Conservation (phyloP, 192 early-diverging fungal species). For the Obelidium mucronatum region DNA sequence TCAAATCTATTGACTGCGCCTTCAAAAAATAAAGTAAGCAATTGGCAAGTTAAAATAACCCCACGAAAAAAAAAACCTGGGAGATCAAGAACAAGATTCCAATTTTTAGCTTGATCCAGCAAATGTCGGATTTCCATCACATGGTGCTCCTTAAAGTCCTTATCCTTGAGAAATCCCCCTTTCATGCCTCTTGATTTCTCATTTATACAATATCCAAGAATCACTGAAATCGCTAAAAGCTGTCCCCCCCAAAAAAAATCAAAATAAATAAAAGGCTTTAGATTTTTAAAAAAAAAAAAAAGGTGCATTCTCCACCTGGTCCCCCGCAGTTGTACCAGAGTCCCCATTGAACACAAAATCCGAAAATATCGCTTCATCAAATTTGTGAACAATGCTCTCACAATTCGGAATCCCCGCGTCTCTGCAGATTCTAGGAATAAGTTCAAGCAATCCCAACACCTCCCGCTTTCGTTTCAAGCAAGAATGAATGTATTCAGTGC, state of each 20-base stretch:
- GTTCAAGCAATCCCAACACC: constrained; percentile 37
- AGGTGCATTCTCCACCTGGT: too few species aligned
- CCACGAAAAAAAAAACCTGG: constrained; percentile 23
- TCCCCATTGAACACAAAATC: constrained; percentile 46
- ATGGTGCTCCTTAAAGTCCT: constrained; percentile 59
- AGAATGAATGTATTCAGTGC: neutral
- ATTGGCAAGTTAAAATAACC: neutral
- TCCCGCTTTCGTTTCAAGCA: neutral
- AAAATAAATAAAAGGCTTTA: too few species aligned
- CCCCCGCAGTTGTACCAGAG: too few species aligned
- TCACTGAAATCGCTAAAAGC: too few species aligned
- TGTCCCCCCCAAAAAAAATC: too few species aligned
- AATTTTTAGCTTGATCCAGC: constrained; percentile 31
- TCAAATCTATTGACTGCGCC: constrained; percentile 38
- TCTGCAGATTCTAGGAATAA: constrained; percentile 41
- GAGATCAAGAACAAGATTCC: constrained; percentile 48
- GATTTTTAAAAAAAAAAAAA: too few species aligned
- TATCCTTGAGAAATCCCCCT: constrained; percentile 57
- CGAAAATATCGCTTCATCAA: neutral
- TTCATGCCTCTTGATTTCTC: too few species aligned
- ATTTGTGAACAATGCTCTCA: too few species aligned
- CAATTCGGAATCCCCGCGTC: too few species aligned
- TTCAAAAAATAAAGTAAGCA: constrained; percentile 14
- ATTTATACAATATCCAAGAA: too few species aligned
- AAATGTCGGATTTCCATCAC: constrained; percentile 51